These are phyloP conservation scores for Tetrapisispora nanseiensis DNA, from an alignment of 805 yeast species.

Conservation along the genomic window DNA sequence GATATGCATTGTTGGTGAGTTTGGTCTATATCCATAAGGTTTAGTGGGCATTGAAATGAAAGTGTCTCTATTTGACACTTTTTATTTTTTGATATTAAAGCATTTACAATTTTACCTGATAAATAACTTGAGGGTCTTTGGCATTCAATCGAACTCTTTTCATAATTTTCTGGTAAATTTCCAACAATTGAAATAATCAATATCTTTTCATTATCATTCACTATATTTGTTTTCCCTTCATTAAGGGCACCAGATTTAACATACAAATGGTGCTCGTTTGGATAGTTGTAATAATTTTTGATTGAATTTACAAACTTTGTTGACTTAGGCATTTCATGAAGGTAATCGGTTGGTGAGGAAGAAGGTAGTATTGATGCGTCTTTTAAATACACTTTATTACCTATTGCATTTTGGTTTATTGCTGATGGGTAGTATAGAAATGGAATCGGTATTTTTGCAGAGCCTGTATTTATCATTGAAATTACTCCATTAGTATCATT, in stretches of 20 bases:
- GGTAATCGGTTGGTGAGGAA: constrained; percentile 17
- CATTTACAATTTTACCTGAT: constrained; percentile 19
- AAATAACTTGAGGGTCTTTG: constrained; percentile 24
- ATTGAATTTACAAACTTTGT: constrained; percentile 30
- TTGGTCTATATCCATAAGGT: constrained; percentile 20
- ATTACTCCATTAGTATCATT: constrained; percentile 14
- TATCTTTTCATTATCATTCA: constrained; percentile 17
- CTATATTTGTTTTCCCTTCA: constrained; percentile 6
- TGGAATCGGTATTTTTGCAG: constrained; percentile 25
- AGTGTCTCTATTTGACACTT: constrained; percentile 18
- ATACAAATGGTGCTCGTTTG: constrained; percentile 31
- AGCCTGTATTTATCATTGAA: constrained; percentile 24
- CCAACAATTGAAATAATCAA: constrained; percentile 27
- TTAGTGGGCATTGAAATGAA: constrained; percentile 30
- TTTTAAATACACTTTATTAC: constrained; percentile 17
- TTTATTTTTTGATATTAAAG: constrained; percentile 21
- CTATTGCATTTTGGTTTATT: constrained; percentile 7
- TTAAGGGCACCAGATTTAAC: constrained; percentile 11
- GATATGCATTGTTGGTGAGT: constrained; percentile 36
- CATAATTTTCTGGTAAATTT: constrained; percentile 26
- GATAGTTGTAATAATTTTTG: constrained; percentile 31
- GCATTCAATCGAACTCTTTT: constrained; percentile 20
- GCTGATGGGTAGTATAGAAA: constrained; percentile 21
- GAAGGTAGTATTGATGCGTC: constrained; percentile 27
- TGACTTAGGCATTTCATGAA: constrained; percentile 26